These are phyloP conservation scores for Plasmodium relictum DNA, from an alignment of 169 alveolate species.

Conservation along the genomic window DNA sequence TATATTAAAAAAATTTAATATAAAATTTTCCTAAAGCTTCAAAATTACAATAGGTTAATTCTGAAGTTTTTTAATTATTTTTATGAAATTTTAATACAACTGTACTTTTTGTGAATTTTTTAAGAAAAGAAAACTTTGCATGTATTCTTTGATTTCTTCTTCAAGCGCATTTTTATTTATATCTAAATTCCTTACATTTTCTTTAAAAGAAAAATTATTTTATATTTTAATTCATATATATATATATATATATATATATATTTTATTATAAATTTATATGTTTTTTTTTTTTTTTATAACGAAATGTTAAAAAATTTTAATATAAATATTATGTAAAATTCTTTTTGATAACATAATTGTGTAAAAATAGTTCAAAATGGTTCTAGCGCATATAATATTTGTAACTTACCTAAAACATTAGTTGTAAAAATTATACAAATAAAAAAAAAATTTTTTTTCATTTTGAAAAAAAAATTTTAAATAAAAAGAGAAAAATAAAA, in stretches of 20 bases:
- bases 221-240: neutral
- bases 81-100: neutral
- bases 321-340: too few species aligned
- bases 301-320: too few species aligned
- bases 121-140: slow-evolving; percentile 32
- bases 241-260: too few species aligned
- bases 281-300: too few species aligned
- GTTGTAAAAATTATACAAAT: neutral
- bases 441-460: neutral
- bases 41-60: neutral
- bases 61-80: neutral
- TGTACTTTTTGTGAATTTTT: slow-evolving; percentile 59
- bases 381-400: too few species aligned
- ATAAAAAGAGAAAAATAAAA: neutral
- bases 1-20: too few species aligned
- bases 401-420: neutral
- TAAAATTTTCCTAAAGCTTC: too few species aligned
- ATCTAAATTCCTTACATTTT: slow-evolving; percentile 6
- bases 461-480: neutral
- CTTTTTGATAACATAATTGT: too few species aligned
- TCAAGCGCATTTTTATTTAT: slow-evolving; percentile 19
- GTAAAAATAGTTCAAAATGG: too few species aligned
- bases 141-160: slow-evolving; percentile 32
- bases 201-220: slow-evolving; percentile 21
- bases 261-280: too few species aligned